Conservation (phyloP, 306 rosid genomes). For the Lathyrus sativus region DNA sequence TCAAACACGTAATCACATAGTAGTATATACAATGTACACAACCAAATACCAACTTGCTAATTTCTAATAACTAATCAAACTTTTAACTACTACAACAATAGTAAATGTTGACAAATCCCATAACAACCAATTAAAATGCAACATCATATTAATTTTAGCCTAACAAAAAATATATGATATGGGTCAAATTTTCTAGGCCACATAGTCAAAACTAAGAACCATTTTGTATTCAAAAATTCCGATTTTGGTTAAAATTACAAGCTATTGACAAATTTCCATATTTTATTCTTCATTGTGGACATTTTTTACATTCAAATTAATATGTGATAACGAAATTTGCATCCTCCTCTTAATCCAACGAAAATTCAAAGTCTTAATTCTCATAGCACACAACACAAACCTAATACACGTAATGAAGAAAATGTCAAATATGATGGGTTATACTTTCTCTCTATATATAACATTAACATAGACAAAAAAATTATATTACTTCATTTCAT, state of each 20-base stretch:
- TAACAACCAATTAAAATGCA: neutral
- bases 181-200: neutral
- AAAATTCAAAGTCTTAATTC: constrained; percentile 35
- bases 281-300: neutral
- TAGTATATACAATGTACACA: neutral
- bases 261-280: constrained; percentile 1
- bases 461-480: neutral
- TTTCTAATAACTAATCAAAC: neutral
- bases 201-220: constrained; percentile 10
- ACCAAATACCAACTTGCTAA: neutral
- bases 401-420: constrained; percentile 38
- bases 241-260: constrained; percentile 16
- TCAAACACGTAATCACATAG: constrained; percentile 16
- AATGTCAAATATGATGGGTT: constrained; percentile 17
- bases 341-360: neutral
- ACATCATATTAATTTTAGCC: neutral
- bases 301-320: constrained; percentile 10
- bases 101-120: neutral
- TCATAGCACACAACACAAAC: neutral
- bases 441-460: neutral
- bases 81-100: neutral
- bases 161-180: neutral
- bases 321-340: constrained; percentile 15
- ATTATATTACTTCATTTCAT: neutral
- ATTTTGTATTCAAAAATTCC: neutral